Conservation (phyloP, 2,329 filamentous ascomycete species). For the Pseudocercospora macadamiae region DNA sequence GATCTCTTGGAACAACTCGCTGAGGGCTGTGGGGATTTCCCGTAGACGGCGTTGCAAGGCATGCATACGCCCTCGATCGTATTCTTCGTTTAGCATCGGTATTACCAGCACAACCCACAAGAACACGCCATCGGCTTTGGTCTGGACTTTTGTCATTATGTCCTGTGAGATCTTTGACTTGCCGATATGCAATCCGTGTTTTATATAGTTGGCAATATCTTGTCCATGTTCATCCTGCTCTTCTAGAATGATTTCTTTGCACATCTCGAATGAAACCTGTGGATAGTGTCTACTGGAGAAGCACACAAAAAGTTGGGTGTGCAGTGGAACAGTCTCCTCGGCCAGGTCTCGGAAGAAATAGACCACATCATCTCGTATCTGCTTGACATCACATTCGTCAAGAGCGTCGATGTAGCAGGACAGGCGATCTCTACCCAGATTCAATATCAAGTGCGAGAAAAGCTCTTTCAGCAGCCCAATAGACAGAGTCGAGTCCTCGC, state of each 20-base stretch:
- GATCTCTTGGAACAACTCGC: slow-evolving; percentile 56
- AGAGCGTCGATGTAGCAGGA: slow-evolving; percentile 53
- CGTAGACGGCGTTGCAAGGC: slow-evolving; percentile 38
- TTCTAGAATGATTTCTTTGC: slow-evolving; percentile 41
- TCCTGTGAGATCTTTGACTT: neutral
- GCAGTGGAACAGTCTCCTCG: slow-evolving; percentile 3
- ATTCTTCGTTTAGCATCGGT: slow-evolving; percentile 50
- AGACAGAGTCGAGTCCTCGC: too few relatives aligned
- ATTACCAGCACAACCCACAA: slow-evolving; percentile 53
- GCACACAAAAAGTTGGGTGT: slow-evolving; percentile 37
- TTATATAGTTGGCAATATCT: slow-evolving; percentile 4
- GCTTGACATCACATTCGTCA: slow-evolving; percentile 47
- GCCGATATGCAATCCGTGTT: neutral
- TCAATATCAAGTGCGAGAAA: too few relatives aligned
- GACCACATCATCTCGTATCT: slow-evolving; percentile 42
- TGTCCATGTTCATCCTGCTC: slow-evolving; percentile 35
- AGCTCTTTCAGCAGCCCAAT: too few relatives aligned
- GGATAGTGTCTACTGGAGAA: slow-evolving; percentile 52
- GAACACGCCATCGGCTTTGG: slow-evolving; percentile 45
- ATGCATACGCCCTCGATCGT: slow-evolving; percentile 35
- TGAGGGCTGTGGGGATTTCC: slow-evolving; percentile 47
- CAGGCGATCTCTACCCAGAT: too few relatives aligned
- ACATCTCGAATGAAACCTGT: slow-evolving; percentile 39
- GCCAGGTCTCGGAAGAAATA: slow-evolving; percentile 40
- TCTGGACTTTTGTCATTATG: neutral